These are phyloP conservation scores for Lithohypha guttulata DNA, from an alignment of 2,329 filamentous ascomycete genomes.

Conservation along the genomic window DNA sequence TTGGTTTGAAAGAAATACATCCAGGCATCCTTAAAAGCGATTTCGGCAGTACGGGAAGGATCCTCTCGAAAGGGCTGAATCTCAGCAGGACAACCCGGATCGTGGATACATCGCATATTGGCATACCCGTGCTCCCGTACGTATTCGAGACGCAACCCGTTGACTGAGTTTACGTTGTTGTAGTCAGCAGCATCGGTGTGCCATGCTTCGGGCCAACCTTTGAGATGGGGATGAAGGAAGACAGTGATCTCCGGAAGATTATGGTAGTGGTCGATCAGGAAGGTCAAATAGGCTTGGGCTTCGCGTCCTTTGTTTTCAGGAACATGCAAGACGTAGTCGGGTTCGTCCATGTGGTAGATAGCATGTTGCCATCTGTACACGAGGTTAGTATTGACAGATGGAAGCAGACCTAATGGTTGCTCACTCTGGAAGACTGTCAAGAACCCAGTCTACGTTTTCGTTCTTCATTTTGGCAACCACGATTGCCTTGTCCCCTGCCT, in stretches of 20 bases:
- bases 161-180: slow-evolving; percentile 23
- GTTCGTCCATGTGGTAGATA: slow-evolving; percentile 25
- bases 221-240: slow-evolving; percentile 52
- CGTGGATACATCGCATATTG: slow-evolving; percentile 29
- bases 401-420: background rate
- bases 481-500: slow-evolving; percentile 6
- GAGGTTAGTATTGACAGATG: background rate
- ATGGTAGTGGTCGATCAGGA: slow-evolving; percentile 53
- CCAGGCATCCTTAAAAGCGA: slow-evolving; percentile 21
- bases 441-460: slow-evolving; percentile 5
- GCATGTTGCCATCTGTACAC: slow-evolving; percentile 12
- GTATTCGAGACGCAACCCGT: slow-evolving; percentile 27
- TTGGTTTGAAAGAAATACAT: slow-evolving; percentile 22
- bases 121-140: slow-evolving; percentile 31
- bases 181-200: slow-evolving; percentile 43
- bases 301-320: slow-evolving; percentile 52
- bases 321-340: slow-evolving; percentile 27
- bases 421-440: slow-evolving; percentile 1
- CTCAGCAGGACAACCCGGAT: slow-evolving; percentile 31
- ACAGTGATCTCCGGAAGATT: slow-evolving; percentile 47
- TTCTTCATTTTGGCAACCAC: slow-evolving; percentile 4
- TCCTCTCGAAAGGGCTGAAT: slow-evolving; percentile 26
- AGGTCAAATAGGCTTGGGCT: slow-evolving; percentile 51
- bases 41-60: slow-evolving; percentile 18
- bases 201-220: slow-evolving; percentile 38